Evolutionary conservation across 352 stramenopile species (phyloP).

Genomic region (Phytopythium delawarense): DNA sequence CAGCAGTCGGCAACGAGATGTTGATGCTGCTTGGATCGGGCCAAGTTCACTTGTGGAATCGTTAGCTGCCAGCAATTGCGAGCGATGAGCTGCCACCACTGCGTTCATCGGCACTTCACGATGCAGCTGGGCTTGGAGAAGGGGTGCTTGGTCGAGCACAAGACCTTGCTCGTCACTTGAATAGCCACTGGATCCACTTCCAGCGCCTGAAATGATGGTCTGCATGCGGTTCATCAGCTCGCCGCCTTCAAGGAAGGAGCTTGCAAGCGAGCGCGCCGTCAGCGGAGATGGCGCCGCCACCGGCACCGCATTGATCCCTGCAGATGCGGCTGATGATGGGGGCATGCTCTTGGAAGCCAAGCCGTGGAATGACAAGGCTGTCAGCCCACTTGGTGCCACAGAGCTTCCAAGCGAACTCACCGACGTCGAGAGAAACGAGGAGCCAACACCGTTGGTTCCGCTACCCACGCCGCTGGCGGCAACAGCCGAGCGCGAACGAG

Average conservation of each 20-base stretch:
- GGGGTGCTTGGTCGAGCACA: constrained; percentile 43
- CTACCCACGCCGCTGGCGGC: neutral
- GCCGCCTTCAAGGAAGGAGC: constrained; percentile 62
- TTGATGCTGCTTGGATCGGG: neutral
- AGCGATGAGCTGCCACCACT: constrained; percentile 35
- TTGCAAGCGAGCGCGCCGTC: constrained; percentile 32
- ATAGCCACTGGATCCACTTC: constrained; percentile 2
- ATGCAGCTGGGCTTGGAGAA: constrained; percentile 49
- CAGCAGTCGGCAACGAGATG: constrained; percentile 21
- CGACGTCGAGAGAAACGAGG: constrained; percentile 15
- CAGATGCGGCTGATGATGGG: neutral
- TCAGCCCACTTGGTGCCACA: neutral
- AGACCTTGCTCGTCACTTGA: constrained; percentile 17
- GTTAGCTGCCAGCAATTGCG: constrained; percentile 12
- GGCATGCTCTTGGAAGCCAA: neutral
- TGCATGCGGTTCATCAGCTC: constrained; percentile 69
- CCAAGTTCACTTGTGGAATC: neutral
- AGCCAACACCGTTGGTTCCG: constrained; percentile 6
- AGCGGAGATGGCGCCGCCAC: constrained; percentile 18
- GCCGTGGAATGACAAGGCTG: neutral
- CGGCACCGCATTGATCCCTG: neutral
- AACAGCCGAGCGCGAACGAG: constrained; percentile 15
- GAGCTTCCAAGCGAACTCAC: constrained; percentile 8
- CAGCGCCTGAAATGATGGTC: constrained; percentile 45
- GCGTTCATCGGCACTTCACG: constrained; percentile 43